Evolutionary conservation across 805 yeast species (phyloP).

Genomic region (Candida maris): DNA sequence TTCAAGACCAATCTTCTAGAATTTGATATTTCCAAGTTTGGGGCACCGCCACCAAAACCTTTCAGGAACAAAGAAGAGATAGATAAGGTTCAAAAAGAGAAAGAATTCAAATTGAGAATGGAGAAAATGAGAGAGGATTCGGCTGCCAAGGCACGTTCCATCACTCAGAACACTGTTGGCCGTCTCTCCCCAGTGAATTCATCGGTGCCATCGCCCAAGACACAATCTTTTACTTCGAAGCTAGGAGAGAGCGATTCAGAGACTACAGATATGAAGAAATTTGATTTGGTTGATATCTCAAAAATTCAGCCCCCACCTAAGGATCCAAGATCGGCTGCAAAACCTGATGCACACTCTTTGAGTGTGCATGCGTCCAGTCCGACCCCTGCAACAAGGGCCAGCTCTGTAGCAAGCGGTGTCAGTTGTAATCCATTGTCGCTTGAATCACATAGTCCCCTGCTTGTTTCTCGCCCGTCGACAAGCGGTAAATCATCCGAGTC

Average conservation of each 20-base stretch:
- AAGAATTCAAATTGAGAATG: conserved; percentile 23
- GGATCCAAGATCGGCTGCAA: neutral
- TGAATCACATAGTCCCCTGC: no score
- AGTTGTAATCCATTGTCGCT: no score
- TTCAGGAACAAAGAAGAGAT: conserved; percentile 24
- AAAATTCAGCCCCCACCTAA: conserved; percentile 28
- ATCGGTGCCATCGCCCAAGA: conserved; percentile 6
- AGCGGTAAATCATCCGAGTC: no score
- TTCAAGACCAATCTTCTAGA: conserved; percentile 30
- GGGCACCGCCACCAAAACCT: conserved; percentile 47
- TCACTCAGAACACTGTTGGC: neutral
- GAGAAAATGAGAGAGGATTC: conserved; percentile 28
- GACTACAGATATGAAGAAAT: conserved; percentile 15
- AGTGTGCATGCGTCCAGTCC: no score
- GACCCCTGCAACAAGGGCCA: no score
- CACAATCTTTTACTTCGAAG: conserved; percentile 4
- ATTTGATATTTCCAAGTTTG: conserved; percentile 36
- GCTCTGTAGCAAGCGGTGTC: no score
- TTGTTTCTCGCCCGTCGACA: no score
- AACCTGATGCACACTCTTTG: neutral
- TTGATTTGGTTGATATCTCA: conserved; percentile 24
- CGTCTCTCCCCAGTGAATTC: neutral
- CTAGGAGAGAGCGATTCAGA: conserved; percentile 2
- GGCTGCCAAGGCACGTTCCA: conserved; percentile 21
- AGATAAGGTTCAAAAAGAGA: conserved; percentile 20